phyloP scores from a whole-genome alignment of 345 rosid genomes.

The Eucalyptus fibrosa region DNA sequence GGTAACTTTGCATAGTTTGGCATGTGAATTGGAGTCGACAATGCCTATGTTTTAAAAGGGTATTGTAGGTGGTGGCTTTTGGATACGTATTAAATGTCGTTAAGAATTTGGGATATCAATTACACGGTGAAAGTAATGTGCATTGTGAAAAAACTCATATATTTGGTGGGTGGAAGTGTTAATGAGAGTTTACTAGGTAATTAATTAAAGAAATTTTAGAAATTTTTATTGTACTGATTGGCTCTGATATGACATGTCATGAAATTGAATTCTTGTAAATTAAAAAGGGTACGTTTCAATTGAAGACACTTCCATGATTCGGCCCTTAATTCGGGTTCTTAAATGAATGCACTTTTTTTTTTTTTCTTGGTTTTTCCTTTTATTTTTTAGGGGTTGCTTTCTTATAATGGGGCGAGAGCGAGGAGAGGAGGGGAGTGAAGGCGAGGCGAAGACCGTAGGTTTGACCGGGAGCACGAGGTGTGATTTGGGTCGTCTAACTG shows the following conservation, averaged over 20 bases:
- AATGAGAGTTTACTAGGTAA: not conserved
- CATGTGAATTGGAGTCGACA: not conserved
- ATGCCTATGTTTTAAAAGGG: not conserved
- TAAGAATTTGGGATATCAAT: not conserved
- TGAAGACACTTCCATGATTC: not conserved
- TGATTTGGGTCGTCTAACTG: not conserved
- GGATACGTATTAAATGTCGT: not conserved
- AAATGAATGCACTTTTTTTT: not conserved
- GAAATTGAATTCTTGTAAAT: not conserved
- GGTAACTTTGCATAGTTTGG: not conserved
- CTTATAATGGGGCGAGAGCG: not conserved
- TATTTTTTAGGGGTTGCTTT: not conserved
- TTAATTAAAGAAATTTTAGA: not conserved
- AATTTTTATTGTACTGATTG: accelerated
- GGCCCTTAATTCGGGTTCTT: not conserved
- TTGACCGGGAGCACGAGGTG: not conserved
- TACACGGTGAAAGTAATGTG: not conserved
- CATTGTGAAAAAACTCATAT: not conserved
- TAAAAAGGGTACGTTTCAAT: not conserved
- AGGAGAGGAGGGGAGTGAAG: not conserved
- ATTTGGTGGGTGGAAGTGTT: accelerated
- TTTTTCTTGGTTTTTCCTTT: not conserved
- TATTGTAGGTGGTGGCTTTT: not conserved
- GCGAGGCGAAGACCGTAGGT: not conserved
- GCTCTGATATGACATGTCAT: accelerated